Evolutionary conservation across 2,329 filamentous ascomycete species (phyloP), one percentile per base, ranked within the genome.

Genomic region (Aspergillus proliferans): DNA sequence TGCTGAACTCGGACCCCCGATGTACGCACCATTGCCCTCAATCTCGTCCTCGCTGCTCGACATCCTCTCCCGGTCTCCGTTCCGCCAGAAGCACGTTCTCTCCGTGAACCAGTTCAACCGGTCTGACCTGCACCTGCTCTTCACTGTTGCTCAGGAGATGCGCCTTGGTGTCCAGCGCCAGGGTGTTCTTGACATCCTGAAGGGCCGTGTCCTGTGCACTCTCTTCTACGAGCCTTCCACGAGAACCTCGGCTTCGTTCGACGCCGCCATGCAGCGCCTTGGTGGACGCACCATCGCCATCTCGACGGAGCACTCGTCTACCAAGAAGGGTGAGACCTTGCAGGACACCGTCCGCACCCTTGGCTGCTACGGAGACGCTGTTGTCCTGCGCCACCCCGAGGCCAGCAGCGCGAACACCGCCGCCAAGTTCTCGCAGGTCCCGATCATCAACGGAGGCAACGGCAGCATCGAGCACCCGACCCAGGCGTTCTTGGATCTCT

Each of bases 221-320:
- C 83, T 98, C 75, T 98, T 98, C 80, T 98, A 91, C 71, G 93
- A 98, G 77, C 93, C 93, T 2, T 97, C 92, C 0, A 98, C 93
- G 2, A 83, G 93, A 47, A 98, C 93, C 4, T 96, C 92, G 10
- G 84, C 88, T 34, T 98, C 93, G 3, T 98, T 98, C 62, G 93
- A 98, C 66, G 88, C 92, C 49, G 93, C 93, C 39, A 98, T 98
- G 93, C 94, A 98, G 77, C 87, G 94, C 46, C 85, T 98, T 4
- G 93, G 93, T 58, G 93, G 93, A 43, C 82, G 89, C 44, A 92
- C 87, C 3, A 80, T 98, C 47, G 79, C 85, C 46, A 85, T 97
- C 64, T 78, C 89, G 38, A 94, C 92, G 2, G 81, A 84, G 5
- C 83, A 88, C 59, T 96, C 92, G 2, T 95, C 88, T 12, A 91